Base-by-base conservation (phyloP, 2,329 filamentous ascomycete genomes). In the Emydomyces testavorans region DNA sequence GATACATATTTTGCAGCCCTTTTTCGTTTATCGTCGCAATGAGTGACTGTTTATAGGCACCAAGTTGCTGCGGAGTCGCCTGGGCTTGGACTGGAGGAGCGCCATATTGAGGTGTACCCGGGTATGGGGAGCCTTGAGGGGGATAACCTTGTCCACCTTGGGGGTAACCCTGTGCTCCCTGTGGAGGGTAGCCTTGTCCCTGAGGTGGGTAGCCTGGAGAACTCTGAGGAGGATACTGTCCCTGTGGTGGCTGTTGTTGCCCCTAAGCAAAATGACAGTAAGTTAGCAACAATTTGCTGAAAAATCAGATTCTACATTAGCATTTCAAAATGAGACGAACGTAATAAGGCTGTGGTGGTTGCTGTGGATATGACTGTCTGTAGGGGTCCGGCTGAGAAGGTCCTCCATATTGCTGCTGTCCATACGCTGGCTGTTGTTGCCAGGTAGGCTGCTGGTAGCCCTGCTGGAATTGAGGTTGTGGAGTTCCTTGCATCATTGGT, bases 1-100 rank as follows among this genome's bases (percentile, higher is more conserved):
- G 76, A 56, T 78, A 79, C 64, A 80, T 79, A 44, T 58, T 60
- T 52, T 79, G 73, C 8, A 82, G 65, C 10, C 70, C 63, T 61
- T 79, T 80, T 65, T 81, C 77, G 57, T 77, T 75, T 54, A 82
- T 74, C 3, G 73, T 73, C 31, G 63, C 61, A 53, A 75, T 67
- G 37, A 81, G 63, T 10, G 76, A 63, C 54, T 76, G 71, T 61
- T 77, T 75, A 64, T 79, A 80, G 8, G 69, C 72, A 26, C 64
- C 66, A 24, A 75, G 60, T 48, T 78, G 71, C 44, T 71, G 69
- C n/a, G 71, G 69, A 13, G 65, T 69, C 8, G 65, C n/a, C n/a
- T n/a, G 67, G 49, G 65, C 70, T 21, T 45, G 46, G 15, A 71
- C 70, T 24, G 29, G 47, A 45, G 57, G 54, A 15, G 54, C 54